Base-by-base conservation (phyloP, 2,329 filamentous ascomycete species). In the Cladosporium sp. region DNA sequence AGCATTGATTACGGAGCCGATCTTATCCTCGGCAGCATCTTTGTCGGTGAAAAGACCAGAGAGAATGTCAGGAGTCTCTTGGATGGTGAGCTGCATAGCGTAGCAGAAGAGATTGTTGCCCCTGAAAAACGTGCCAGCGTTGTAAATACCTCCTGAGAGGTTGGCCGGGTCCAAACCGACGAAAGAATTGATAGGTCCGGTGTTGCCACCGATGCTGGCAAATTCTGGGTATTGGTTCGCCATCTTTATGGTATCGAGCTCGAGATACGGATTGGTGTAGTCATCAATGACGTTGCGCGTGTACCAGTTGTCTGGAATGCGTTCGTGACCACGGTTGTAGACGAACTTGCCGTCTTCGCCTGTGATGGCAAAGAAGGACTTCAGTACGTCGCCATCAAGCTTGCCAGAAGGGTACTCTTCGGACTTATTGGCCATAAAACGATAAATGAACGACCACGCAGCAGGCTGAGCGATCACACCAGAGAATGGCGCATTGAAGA, bases 111-210 rank as follows among this genome's bases (percentile, higher is more conserved):
- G 72, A 61, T 77, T 77, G 70, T 79, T 77, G 14, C 74, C 76
- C 23, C 67, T 49, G 46, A 67, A 39, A 1, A 73, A 64, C 5
- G 60, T 67, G 0, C 49, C 25, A 18, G 63, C 63, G 63, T 85
- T 84, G 66, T 80, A 79, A 0, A 84, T 71, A n/a, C 79, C 79
- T 16, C 74, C 74, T 18, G 78, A 79, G 10, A 81, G 64, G 58
- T 79, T 70, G 8, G 49, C 65, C 3, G 77, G 66, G 61, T 79
- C 70, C 30, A 80, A 62, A 8, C 76, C 76, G 32, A 71, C 71
- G 67, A 78, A 79, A 25, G 73, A 71, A 68, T 77, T 74, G 3
- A 67, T 63, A 2, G 67, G 74, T 28, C 76, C 76, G 3, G 73
- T 67, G 69, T 79, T 79, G 56, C 77, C 77, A 54, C 77, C 77